Evolutionary conservation across 2,329 filamentous ascomycete species (phyloP).

Genomic region (Gaeumannomyces sp.): DNA sequence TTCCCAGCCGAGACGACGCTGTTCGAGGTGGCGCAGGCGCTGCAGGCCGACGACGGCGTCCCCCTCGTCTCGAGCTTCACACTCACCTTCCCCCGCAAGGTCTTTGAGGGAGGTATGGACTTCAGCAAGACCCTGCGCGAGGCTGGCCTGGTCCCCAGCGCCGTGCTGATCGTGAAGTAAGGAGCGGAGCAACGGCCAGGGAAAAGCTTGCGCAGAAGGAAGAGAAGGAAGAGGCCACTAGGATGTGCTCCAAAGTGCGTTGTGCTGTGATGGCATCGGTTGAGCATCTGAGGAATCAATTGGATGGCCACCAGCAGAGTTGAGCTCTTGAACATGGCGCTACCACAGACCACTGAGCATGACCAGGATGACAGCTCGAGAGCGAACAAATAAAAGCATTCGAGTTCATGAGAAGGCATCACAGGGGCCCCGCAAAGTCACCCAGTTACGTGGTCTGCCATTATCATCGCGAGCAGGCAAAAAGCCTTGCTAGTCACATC

Average conservation of each 20-base stretch:
- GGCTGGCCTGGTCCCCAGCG: constrained; percentile 81
- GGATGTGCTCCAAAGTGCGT: neutral
- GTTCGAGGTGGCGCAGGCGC: constrained; percentile 78
- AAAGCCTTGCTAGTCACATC: neutral
- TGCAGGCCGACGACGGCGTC: constrained; percentile 65
- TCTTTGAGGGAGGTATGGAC: constrained; percentile 61
- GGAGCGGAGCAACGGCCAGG: neutral
- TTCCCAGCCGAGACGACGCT: constrained; percentile 85
- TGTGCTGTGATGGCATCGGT: neutral
- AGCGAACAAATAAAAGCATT: neutral
- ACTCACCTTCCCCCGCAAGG: constrained; percentile 82
- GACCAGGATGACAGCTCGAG: neutral
- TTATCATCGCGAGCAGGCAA: neutral
- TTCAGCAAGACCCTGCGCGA: constrained; percentile 91
- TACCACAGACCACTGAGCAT: neutral
- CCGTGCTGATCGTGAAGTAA: constrained; percentile 52
- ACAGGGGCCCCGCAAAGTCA: neutral
- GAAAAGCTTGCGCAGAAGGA: too few relatives aligned
- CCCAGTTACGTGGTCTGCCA: neutral
- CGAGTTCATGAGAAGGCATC: neutral
- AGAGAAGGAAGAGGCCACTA: neutral
- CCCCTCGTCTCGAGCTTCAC: constrained; percentile 66
- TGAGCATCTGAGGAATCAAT: neutral
- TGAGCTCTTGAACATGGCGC: neutral
- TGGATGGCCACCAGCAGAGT: neutral